Evolutionary conservation across 139 green algal species (phyloP), one percentile per base, ranked within the genome.

Genomic region (Astrephomene gubernaculifera): DNA sequence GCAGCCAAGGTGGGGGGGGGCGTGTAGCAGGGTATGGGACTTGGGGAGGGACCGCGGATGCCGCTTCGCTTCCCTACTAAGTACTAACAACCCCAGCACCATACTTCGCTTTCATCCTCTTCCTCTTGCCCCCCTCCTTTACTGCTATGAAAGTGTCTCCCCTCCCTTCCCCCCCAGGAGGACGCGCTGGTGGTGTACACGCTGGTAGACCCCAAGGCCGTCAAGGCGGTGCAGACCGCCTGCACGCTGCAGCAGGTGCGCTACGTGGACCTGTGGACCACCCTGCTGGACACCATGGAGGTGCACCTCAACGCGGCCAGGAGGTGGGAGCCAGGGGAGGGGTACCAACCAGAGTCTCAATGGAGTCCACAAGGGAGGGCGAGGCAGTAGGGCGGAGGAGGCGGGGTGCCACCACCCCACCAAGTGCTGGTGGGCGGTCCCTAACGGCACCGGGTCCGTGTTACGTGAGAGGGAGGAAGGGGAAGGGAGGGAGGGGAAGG

Each of bases 181-280:
- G 83, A 94, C 69, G 91, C 90, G 35, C 87, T 94, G 70, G 74
- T 94, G 72, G 91, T 94, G 65, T 93, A 90, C 87, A 90, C 90
- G 24, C 61, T 93, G 69, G 88, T 92, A 27, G 85, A 93, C 69
- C 79, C 75, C 22, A 64, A 81, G 64, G 68, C 86, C 29, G 79
- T 88, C 29, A 87, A 88, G 71, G 65, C 83, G n/a, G 69, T 93
- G 29, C 61, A 83, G 71, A 89, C 83, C 8, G 88, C 88, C 12
- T 91, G 86, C 84, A 82, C 87, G 81, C 71, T 90, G 57, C 54
- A 82, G 74, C 71, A 53, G 7, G 90, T 93, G 57, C 84, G 76
- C 22, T 88, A 86, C 43, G 91, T 94, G 57, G 90, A 94, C 89
- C 61, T 94, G 64, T 94, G 91, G 91, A 89, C 60, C 52, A 75